Evolutionary conservation across 176 grass and related monocot genomes (phyloP).

Genomic region (Dactylis glomerata): DNA sequence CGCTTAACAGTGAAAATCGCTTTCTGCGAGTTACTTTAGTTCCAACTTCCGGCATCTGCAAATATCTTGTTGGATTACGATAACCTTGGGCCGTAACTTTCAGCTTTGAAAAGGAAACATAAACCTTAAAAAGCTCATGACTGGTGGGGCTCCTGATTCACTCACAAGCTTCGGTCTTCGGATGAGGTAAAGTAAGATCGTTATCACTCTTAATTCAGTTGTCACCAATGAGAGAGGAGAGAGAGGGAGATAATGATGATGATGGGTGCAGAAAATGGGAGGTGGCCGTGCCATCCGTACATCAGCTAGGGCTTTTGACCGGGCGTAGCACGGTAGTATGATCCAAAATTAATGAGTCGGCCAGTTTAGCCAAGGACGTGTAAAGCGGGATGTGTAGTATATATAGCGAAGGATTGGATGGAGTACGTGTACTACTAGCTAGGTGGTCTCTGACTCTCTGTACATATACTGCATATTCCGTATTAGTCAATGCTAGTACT

Average conservation of each 20-base stretch:
- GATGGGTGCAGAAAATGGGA: conserved; percentile 21
- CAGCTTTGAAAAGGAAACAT: conserved; percentile 15
- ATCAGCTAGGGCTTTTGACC: conserved; percentile 1
- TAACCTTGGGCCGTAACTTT: conserved; percentile 2
- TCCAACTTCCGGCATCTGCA: not conserved
- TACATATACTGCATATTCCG: not conserved
- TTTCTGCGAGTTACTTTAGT: not conserved
- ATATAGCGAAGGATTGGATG: not conserved
- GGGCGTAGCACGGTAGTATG: not conserved
- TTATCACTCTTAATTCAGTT: not conserved
- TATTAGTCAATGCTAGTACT: not conserved
- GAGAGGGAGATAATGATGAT: not conserved
- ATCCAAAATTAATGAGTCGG: not conserved
- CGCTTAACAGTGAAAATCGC: not conserved
- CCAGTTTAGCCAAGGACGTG: not conserved
- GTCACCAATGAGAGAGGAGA: not conserved
- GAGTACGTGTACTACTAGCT: too few species aligned
- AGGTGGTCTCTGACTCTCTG: not conserved
- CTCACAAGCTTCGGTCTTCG: not conserved
- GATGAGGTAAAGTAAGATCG: not conserved
- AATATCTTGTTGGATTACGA: not conserved
- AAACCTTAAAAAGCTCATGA: not conserved
- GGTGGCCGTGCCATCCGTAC: conserved; percentile 30
- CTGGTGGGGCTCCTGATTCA: conserved; percentile 14
- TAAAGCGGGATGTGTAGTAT: too few species aligned